phyloP scores from a whole-genome alignment of 768 basidiomycete species.

The Agaricus blazei region DNA sequence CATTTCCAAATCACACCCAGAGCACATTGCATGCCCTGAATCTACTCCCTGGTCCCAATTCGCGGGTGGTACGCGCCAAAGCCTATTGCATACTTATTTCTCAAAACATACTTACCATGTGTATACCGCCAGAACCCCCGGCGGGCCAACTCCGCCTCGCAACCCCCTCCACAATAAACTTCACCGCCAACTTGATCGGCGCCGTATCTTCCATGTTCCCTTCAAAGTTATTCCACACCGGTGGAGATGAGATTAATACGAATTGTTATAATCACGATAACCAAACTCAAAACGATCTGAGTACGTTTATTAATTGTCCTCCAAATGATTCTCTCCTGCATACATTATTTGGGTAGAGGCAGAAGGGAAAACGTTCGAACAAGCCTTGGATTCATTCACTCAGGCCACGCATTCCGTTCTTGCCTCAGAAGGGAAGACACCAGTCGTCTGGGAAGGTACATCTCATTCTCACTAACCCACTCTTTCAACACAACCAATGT shows the following conservation, averaged over 20 bases:
- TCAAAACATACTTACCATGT: background rate
- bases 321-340: background rate
- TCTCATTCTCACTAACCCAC: background rate
- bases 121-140: slow-evolving; percentile 54
- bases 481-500: background rate
- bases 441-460: slow-evolving; percentile 77
- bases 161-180: slow-evolving; percentile 50
- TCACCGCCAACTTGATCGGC: slow-evolving; percentile 49
- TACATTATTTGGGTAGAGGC: slow-evolving; percentile 14
- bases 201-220: slow-evolving; percentile 47
- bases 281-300: slow-evolving; percentile 51
- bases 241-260: slow-evolving; percentile 77
- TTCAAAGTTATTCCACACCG: slow-evolving; percentile 65
- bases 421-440: slow-evolving; percentile 52
- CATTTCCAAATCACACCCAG: slow-evolving; percentile 64
- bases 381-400: slow-evolving; percentile 62
- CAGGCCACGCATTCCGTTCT: slow-evolving; percentile 52
- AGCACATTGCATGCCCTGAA: slow-evolving; percentile 66
- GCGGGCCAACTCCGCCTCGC: slow-evolving; percentile 80
- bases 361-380: slow-evolving; percentile 47
- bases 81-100: background rate
- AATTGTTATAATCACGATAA: slow-evolving; percentile 60
- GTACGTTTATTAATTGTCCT: slow-evolving; percentile 15
- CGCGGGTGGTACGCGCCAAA: slow-evolving; percentile 37
- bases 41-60: slow-evolving; percentile 56